Base-by-base conservation (phyloP, 306 rosid species). In the Quercus glauca region DNA sequence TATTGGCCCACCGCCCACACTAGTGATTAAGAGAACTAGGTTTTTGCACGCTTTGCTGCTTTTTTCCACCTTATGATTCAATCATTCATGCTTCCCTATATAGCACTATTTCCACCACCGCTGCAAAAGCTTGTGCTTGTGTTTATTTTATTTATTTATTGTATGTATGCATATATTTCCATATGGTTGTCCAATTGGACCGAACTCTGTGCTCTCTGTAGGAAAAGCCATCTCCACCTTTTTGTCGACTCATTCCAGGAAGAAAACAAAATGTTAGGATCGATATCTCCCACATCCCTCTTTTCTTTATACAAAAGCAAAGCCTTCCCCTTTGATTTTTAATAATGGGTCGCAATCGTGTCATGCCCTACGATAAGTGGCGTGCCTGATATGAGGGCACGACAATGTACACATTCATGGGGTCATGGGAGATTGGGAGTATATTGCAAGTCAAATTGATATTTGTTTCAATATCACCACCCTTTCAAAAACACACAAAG, bases 221-320 rank as follows among this genome's bases (percentile, higher is more conserved):
- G 72, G 51, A 68, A 68, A 68, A 68, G 72, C 72, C 52, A 35
- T 68, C 28, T 33, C 35, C 25, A 60, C 63, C 33, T 60, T 25
- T 61, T 28, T 61, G 60, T 63, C 21, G 26, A 68, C 72, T 35
- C 25, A 8, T 68, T 68, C 13, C 72, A 61, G 51, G 45, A 61
- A 49, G 29, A 64, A 28, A 76, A 63, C 79, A 76, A 76, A 76
- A 61, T 64, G 29, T 26, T 26, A 63, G 73, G 79, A 76, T 76
- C 58, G 45, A 37, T 37, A 37, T 37, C 10, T 8, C 51, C 63
- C 19, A 49, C 45, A 63, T 76, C 71, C 67, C 25, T 52, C 11
- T 75, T 19, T 20, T 74, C 49, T 58, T 74, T 35, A 37, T 57
- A 37, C 19, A 68, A 68, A 68, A 68, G 72, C 26, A 35, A 67